A percentile compares a stretch with the other conserved stretches of the same genome.
Conservation (phyloP, 2,329 filamentous ascomycete genomes). For the Phaeoacremonium minimum region DNA sequence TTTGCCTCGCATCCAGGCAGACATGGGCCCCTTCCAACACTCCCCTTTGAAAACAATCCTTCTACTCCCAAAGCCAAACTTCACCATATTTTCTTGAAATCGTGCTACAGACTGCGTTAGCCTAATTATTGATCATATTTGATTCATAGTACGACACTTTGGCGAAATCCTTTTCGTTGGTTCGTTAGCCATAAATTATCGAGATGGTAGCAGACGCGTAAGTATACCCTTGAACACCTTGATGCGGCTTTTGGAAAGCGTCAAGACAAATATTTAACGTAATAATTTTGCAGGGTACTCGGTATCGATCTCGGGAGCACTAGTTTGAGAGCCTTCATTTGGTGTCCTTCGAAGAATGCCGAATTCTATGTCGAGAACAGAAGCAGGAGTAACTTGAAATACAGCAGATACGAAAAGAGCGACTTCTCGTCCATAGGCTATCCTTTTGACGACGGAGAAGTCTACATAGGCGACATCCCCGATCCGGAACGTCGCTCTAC, state of each 20-base stretch:
- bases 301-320: constrained; percentile 15
- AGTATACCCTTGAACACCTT: not conserved
- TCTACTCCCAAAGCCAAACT: no score
- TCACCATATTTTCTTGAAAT: no score
- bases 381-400: not conserved
- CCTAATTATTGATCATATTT: not conserved
- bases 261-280: not conserved
- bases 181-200: no score
- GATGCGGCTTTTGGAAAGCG: not conserved
- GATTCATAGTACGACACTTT: no score
- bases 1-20: no score
- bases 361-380: constrained; percentile 4
- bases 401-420: constrained; percentile 2
- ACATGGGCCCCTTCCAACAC: no score
- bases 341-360: constrained; percentile 1
- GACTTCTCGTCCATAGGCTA: constrained; percentile 13
- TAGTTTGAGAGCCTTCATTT: constrained; percentile 10
- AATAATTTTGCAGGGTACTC: constrained; percentile 5
- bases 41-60: no score
- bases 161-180: no score
- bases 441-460: constrained; percentile 9
- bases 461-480: constrained; percentile 8
- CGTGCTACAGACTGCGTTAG: not conserved
- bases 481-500: constrained; percentile 4
- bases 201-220: not conserved